phyloP scores from a whole-genome alignment of 345 rosid genomes.

The Citrus trifoliata region DNA sequence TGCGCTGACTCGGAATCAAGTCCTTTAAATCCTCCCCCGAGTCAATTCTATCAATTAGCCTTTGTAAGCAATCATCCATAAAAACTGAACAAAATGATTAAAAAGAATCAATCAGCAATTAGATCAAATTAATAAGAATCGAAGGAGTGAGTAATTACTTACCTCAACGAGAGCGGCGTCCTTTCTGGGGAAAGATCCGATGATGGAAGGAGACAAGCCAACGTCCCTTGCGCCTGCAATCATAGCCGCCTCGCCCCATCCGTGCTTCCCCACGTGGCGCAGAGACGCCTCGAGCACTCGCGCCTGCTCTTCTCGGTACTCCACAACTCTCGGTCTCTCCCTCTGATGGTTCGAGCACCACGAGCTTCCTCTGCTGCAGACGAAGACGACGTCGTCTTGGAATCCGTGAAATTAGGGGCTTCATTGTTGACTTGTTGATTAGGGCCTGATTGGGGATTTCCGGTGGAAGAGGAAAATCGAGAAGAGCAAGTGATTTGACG shows the following conservation, averaged over 20 bases:
- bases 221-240: slow-evolving; percentile 90
- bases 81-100: slow-evolving; percentile 44
- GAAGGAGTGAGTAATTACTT: neutral
- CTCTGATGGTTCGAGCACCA: slow-evolving; percentile 26
- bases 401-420: slow-evolving; percentile 30
- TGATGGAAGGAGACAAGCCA: slow-evolving; percentile 80
- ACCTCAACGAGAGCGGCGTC: slow-evolving; percentile 96
- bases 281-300: slow-evolving; percentile 79
- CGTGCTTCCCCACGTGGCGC: slow-evolving; percentile 66
- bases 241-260: slow-evolving; percentile 91
- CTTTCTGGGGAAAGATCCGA: slow-evolving; percentile 84
- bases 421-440: slow-evolving; percentile 6
- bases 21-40: slow-evolving; percentile 49
- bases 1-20: slow-evolving; percentile 61
- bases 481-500: slow-evolving; percentile 18
- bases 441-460: slow-evolving; percentile 29
- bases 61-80: slow-evolving; percentile 85
- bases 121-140: neutral
- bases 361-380: slow-evolving; percentile 32
- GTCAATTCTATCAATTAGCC: slow-evolving; percentile 68
- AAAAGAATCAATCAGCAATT: slow-evolving; percentile 2
- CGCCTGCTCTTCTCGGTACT: slow-evolving; percentile 70
- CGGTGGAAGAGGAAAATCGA: slow-evolving; percentile 40
- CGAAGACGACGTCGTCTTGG: slow-evolving; percentile 34
- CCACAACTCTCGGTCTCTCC: slow-evolving; percentile 40